A percentile compares a stretch with the other conserved stretches of the same genome.
Evolutionary conservation across 129 eudicot species (phyloP).

Genomic region (Arctium minus): DNA sequence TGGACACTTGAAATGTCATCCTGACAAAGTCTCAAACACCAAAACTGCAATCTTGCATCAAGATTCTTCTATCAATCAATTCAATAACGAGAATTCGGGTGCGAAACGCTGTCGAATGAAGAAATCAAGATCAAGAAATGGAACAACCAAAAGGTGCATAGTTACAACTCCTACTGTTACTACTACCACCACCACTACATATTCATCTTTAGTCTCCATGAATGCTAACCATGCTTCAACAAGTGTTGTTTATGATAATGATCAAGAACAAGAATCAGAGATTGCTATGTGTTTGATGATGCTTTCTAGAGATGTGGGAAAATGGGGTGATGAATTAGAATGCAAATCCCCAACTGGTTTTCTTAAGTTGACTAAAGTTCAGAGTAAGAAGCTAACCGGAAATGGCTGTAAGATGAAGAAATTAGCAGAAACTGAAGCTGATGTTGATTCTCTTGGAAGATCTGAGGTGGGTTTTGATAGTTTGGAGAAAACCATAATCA

Average conservation of each 20-base stretch:
- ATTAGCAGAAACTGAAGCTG: slow-evolving; percentile 5
- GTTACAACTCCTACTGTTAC: slow-evolving; percentile 2
- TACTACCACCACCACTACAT: slow-evolving; percentile 12
- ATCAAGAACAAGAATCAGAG: slow-evolving; percentile 69
- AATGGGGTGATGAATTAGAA: no score
- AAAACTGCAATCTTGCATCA: slow-evolving; percentile 24
- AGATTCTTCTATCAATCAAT: slow-evolving; percentile 40
- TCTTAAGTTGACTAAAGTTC: slow-evolving; percentile 7
- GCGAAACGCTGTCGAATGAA: slow-evolving; percentile 16
- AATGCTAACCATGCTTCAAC: slow-evolving; percentile 44
- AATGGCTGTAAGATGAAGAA: slow-evolving; percentile 12
- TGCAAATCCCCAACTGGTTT: no score
- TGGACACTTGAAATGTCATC: slow-evolving; percentile 86
- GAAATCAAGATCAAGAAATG: slow-evolving; percentile 48
- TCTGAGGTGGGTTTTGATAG: slow-evolving; percentile 9
- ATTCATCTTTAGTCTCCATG: slow-evolving; percentile 40
- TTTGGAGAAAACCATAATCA: slow-evolving; percentile 17
- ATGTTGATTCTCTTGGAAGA: slow-evolving; percentile 8
- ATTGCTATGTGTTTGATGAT: slow-evolving; percentile 82
- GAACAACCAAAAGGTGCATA: slow-evolving; percentile 39
- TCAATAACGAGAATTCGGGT: slow-evolving; percentile 31
- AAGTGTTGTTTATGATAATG: slow-evolving; percentile 55
- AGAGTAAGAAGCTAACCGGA: slow-evolving; percentile 10
- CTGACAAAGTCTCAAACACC: slow-evolving; percentile 42
- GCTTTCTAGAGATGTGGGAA: no score